phyloP scores from a whole-genome alignment of 2,329 filamentous ascomycete species.

The Sordariomycetes sp. region DNA sequence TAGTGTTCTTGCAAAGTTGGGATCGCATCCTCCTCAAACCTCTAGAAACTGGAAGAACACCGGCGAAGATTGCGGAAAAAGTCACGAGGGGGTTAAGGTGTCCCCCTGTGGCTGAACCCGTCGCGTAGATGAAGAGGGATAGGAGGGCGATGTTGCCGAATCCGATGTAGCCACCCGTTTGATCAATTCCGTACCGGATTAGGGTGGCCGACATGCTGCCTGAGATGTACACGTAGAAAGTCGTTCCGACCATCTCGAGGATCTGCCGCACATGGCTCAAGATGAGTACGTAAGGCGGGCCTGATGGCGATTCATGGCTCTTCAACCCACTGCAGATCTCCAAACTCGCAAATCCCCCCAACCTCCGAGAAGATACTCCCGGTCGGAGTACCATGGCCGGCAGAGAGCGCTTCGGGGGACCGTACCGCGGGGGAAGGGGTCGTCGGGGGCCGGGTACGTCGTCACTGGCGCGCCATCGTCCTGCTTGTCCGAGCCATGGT shows the following conservation, averaged over 20 bases:
- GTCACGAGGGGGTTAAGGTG: slow-evolving; percentile 41
- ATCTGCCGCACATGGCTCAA: not conserved
- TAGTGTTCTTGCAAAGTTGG: not conserved
- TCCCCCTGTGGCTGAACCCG: slow-evolving; percentile 32
- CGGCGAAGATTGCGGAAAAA: slow-evolving; percentile 34
- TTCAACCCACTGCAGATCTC: not conserved
- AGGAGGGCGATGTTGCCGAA: slow-evolving; percentile 25
- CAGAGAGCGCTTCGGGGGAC: not conserved
- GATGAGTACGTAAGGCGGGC: not conserved
- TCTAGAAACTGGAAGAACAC: slow-evolving; percentile 32
- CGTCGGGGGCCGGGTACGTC: not conserved
- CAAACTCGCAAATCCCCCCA: not conserved
- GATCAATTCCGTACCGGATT: slow-evolving; percentile 12
- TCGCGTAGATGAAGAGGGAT: slow-evolving; percentile 33
- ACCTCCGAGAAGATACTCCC: not conserved
- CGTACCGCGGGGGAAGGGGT: not conserved
- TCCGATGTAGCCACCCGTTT: slow-evolving; percentile 17
- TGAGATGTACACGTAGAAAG: slow-evolving; percentile 13
- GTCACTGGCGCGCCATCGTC: not conserved
- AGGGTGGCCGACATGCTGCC: slow-evolving; percentile 17
- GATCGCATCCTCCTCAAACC: slow-evolving; percentile 6
- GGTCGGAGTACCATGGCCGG: not conserved
- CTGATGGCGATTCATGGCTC: not conserved
- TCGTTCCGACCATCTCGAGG: not conserved
- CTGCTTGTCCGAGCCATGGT: not conserved